A percentile compares a stretch with the other conserved stretches of the same genome.
Evolutionary conservation across 257 asterid genomes (phyloP).

Genomic region (Solanum phureja): DNA sequence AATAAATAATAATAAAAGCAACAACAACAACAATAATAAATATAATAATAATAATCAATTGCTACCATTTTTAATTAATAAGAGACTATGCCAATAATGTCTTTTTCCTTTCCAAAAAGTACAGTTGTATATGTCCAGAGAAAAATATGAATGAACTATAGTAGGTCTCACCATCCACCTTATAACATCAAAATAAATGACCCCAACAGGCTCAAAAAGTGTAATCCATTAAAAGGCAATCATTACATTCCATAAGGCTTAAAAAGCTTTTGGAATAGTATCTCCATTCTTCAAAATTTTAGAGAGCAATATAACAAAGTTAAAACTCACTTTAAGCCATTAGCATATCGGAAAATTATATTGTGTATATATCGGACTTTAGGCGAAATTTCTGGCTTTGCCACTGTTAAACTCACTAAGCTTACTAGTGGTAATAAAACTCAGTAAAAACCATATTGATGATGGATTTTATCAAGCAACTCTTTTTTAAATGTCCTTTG

Average conservation of each 20-base stretch:
- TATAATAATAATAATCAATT: background rate
- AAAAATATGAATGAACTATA: background rate
- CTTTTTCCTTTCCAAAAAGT: background rate
- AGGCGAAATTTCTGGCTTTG: background rate
- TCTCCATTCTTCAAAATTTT: background rate
- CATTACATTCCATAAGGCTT: background rate
- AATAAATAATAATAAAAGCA: too few relatives aligned
- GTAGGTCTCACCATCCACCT: background rate
- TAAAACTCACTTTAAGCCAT: background rate
- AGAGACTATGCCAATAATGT: background rate
- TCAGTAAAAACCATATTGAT: background rate
- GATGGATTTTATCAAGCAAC: background rate
- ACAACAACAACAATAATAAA: background rate
- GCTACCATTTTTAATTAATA: background rate
- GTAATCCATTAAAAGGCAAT: slow-evolving; percentile 6
- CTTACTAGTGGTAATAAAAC: background rate
- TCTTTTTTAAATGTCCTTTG: background rate
- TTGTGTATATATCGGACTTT: background rate
- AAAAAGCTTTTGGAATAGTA: slow-evolving; percentile 4
- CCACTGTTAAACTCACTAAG: background rate
- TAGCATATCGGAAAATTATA: background rate
- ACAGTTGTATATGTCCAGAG: background rate
- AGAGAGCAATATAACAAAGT: background rate
- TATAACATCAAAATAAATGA: slow-evolving; percentile 2
- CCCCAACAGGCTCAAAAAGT: slow-evolving; percentile 5